Conservation (phyloP, 352 stramenopile genomes). For the Globisporangium middletonii region DNA sequence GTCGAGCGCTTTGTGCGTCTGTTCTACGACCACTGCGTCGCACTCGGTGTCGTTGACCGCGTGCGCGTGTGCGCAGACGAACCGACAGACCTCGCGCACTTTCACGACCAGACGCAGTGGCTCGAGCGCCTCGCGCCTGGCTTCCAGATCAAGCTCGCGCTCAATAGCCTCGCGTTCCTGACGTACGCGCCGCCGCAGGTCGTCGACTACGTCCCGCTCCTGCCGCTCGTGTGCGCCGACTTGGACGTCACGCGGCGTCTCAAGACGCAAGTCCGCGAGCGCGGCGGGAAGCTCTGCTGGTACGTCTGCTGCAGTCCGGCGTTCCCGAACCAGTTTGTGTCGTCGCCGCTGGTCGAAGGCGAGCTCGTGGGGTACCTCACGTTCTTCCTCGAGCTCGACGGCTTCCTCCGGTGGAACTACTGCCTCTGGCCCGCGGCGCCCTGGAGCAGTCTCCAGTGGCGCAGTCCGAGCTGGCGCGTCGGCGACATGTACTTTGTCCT, state of each 20-base stretch:
- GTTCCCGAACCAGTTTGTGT: slow-evolving; percentile 79
- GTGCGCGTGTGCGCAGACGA: slow-evolving; percentile 73
- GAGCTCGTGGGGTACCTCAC: slow-evolving; percentile 74
- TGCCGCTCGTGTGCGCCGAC: slow-evolving; percentile 64
- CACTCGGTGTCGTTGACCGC: slow-evolving; percentile 44
- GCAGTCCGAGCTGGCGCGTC: slow-evolving; percentile 58
- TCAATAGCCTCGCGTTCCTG: slow-evolving; percentile 74
- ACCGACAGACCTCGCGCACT: slow-evolving; percentile 41
- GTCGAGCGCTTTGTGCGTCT: slow-evolving; percentile 59
- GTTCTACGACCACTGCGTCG: slow-evolving; percentile 63
- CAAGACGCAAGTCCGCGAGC: slow-evolving; percentile 42
- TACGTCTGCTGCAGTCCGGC: slow-evolving; percentile 71
- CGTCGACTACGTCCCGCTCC: slow-evolving; percentile 62
- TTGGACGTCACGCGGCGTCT: slow-evolving; percentile 49
- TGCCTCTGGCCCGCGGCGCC: slow-evolving; percentile 58
- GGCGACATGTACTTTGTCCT: slow-evolving; percentile 85
- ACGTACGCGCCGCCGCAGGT: slow-evolving; percentile 55
- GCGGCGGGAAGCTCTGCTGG: slow-evolving; percentile 61
- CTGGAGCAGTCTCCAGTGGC: slow-evolving; percentile 61
- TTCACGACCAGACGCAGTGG: slow-evolving; percentile 63
- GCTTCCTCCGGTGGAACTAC: slow-evolving; percentile 82
- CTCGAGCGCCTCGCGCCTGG: slow-evolving; percentile 51
- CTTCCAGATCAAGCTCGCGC: slow-evolving; percentile 68
- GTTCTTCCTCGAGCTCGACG: slow-evolving; percentile 71
- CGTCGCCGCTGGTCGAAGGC: slow-evolving; percentile 60